These are phyloP conservation scores for Tylopilus plumbeoviolaceoides DNA, from an alignment of 768 basidiomycete species.

Conservation along the genomic window DNA sequence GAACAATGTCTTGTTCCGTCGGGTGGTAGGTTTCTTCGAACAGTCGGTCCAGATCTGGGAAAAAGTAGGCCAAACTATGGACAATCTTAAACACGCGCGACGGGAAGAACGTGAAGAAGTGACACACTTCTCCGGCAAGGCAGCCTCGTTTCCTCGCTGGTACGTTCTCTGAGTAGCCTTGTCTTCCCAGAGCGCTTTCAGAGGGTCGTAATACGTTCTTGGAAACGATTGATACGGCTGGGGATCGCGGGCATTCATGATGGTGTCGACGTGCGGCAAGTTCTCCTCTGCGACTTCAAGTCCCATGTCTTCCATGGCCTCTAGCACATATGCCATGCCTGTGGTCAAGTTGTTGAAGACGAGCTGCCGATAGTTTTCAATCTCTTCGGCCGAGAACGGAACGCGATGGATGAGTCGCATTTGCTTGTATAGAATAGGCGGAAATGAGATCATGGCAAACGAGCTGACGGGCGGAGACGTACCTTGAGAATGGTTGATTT, in stretches of 20 bases:
- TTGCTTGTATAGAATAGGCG: conserved; percentile 50
- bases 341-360: conserved; percentile 90
- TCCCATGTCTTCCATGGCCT: conserved; percentile 87
- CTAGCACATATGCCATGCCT: conserved; percentile 78
- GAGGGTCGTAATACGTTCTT: conserved; percentile 54
- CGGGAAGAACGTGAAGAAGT: not conserved
- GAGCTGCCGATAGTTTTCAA: conserved; percentile 87
- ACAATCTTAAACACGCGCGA: not conserved
- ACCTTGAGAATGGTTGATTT: conserved; percentile 92
- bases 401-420: conserved; percentile 94
- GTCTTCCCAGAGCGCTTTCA: conserved; percentile 76
- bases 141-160: conserved; percentile 82
- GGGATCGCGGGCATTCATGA: conserved; percentile 69
- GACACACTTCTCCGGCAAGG: conserved; percentile 82
- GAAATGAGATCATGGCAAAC: not conserved
- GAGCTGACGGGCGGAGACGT: not conserved
- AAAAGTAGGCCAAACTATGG: conserved; percentile 70
- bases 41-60: conserved; percentile 70
- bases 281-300: conserved; percentile 68
- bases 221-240: conserved; percentile 83
- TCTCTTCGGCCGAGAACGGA: conserved; percentile 76
- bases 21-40: conserved; percentile 73
- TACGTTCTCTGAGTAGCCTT: conserved; percentile 71
- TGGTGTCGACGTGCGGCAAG: conserved; percentile 49
- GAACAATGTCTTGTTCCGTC: conserved; percentile 84